Evolutionary conservation across 2,329 filamentous ascomycete species (phyloP).

Genomic region (Biscogniauxia mediterranea): DNA sequence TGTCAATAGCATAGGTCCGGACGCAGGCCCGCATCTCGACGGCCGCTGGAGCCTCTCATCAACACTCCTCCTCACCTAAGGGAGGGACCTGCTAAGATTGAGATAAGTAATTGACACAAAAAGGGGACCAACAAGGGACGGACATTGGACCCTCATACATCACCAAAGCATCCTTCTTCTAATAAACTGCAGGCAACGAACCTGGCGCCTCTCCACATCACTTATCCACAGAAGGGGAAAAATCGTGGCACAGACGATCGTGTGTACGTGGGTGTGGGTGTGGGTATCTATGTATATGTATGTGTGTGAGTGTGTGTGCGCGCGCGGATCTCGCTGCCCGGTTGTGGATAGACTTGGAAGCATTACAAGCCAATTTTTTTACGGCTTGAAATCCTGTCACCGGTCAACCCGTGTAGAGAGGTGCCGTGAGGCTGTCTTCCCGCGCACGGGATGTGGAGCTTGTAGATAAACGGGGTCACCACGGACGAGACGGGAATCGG

Average conservation of each 20-base stretch:
- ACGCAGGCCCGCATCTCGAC: not conserved
- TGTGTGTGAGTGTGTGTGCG: not conserved
- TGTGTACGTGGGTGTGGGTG: not conserved
- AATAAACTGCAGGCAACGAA: constrained; percentile 1
- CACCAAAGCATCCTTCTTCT: not conserved
- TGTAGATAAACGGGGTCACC: not conserved
- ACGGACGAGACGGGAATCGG: constrained; percentile 4
- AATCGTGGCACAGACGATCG: not conserved
- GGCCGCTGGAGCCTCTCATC: not conserved
- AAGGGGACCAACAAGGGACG: not conserved
- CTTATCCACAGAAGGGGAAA: not conserved
- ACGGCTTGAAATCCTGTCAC: not conserved
- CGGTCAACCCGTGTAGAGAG: not conserved
- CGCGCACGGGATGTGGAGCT: constrained; percentile 5
- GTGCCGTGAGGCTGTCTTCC: constrained; percentile 4
- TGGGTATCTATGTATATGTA: not conserved
- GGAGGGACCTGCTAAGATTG: not conserved
- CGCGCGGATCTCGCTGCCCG: constrained; percentile 1
- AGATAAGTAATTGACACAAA: not conserved
- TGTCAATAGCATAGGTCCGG: not conserved
- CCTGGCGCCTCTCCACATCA: not conserved
- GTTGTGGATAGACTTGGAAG: constrained; percentile 5
- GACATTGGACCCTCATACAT: not conserved
- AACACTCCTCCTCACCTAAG: not conserved
- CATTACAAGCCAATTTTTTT: not conserved